A percentile compares a stretch with the other conserved stretches of the same genome.
Conservation (phyloP, 805 yeast species). For the Pichia cephalocereana region DNA sequence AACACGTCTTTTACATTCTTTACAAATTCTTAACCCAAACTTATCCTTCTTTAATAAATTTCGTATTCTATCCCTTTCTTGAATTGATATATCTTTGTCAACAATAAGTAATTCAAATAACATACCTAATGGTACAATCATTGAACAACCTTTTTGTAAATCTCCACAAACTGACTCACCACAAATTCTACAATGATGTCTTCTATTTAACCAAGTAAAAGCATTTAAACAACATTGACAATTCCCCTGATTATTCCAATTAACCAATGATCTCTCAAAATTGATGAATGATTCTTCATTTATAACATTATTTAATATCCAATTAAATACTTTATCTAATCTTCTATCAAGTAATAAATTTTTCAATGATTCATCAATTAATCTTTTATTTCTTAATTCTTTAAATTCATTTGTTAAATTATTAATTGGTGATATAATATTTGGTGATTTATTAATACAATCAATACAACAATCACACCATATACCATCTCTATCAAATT, state of each 20-base stretch:
- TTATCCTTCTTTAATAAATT: slow-evolving; percentile 10
- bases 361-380: slow-evolving; percentile 26
- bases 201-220: slow-evolving; percentile 49
- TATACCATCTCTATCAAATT: slow-evolving; percentile 36
- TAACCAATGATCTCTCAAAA: slow-evolving; percentile 40
- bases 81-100: not conserved
- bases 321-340: slow-evolving; percentile 43
- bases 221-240: slow-evolving; percentile 57
- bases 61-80: slow-evolving; percentile 7
- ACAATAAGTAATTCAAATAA: slow-evolving; percentile 30
- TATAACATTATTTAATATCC: slow-evolving; percentile 29
- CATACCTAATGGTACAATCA: slow-evolving; percentile 48
- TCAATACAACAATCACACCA: slow-evolving; percentile 63
- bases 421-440: slow-evolving; percentile 18
- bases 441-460: slow-evolving; percentile 42
- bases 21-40: slow-evolving; percentile 51
- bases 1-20: slow-evolving; percentile 54
- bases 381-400: slow-evolving; percentile 34
- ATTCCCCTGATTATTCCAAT: slow-evolving; percentile 53
- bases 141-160: slow-evolving; percentile 54
- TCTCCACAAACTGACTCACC: slow-evolving; percentile 78
- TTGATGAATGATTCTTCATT: slow-evolving; percentile 15
- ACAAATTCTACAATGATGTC: slow-evolving; percentile 89
- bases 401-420: slow-evolving; percentile 8
- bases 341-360: slow-evolving; percentile 35